These are phyloP conservation scores for Taphrina betulina DNA, from an alignment of 1,139 yeast species.

Conservation along the genomic window DNA sequence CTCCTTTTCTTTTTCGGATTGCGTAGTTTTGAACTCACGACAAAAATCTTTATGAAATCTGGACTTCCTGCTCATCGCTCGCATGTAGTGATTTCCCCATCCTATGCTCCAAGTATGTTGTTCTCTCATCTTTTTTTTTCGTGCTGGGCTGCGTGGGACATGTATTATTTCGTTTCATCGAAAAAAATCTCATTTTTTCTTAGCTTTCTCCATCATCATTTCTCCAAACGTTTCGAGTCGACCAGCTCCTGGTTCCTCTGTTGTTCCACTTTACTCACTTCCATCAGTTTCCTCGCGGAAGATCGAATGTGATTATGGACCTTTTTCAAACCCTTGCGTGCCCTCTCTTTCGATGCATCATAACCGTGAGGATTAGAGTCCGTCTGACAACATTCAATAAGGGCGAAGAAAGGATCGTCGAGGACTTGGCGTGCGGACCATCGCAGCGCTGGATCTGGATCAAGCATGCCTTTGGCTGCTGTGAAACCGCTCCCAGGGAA, in stretches of 20 bases:
- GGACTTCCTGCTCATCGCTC: too few relatives aligned
- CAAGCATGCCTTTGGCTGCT: constrained; percentile 39
- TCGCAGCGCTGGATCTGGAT: constrained; percentile 39
- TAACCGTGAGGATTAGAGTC: constrained; percentile 29
- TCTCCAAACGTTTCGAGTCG: neutral
- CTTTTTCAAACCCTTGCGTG: constrained; percentile 24
- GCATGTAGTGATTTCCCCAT: too few relatives aligned
- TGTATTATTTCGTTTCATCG: too few relatives aligned
- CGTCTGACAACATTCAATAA: constrained; percentile 37
- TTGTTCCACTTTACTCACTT: constrained; percentile 33
- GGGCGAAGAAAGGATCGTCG: constrained; percentile 36
- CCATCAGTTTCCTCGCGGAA: constrained; percentile 36
- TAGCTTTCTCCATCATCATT: too few relatives aligned
- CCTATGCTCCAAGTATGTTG: too few relatives aligned
- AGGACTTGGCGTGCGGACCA: constrained; percentile 37
- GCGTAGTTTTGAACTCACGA: too few relatives aligned
- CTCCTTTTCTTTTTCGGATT: too few relatives aligned
- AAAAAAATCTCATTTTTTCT: too few relatives aligned
- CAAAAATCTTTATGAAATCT: too few relatives aligned
- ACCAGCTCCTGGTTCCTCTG: constrained; percentile 20
- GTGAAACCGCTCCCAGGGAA: constrained; percentile 26
- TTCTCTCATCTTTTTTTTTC: too few relatives aligned
- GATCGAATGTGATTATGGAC: constrained; percentile 32
- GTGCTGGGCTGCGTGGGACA: too few relatives aligned
- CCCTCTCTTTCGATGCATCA: constrained; percentile 10